phyloP scores from a whole-genome alignment of 2,329 filamentous ascomycete species.

The Dothidotthia symphoricarpi region DNA sequence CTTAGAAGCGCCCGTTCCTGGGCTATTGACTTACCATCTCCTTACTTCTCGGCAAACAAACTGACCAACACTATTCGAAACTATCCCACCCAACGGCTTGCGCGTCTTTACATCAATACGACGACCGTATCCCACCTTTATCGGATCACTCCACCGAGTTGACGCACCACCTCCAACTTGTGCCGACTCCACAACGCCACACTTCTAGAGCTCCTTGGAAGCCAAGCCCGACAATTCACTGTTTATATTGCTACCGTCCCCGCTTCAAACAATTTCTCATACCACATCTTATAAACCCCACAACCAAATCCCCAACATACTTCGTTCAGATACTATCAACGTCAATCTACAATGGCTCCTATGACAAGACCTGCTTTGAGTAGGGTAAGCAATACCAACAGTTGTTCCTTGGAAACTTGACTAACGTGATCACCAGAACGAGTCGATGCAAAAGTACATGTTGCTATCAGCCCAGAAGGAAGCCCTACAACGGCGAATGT shows the following conservation, averaged over 20 bases:
- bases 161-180: slow-evolving; percentile 12
- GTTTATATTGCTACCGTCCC: slow-evolving; percentile 11
- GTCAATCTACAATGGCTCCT: slow-evolving; percentile 13
- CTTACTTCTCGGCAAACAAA: not conserved
- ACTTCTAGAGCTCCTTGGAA: slow-evolving; percentile 10
- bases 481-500: slow-evolving; percentile 41
- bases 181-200: slow-evolving; percentile 8
- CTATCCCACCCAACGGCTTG: slow-evolving; percentile 8
- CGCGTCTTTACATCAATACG: slow-evolving; percentile 10
- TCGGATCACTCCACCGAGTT: slow-evolving; percentile 11
- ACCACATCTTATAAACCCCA: too few relatives aligned
- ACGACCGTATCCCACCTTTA: slow-evolving; percentile 7
- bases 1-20: too few relatives aligned
- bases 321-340: slow-evolving; percentile 6
- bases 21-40: too few relatives aligned
- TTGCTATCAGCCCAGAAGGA: slow-evolving; percentile 44
- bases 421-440: slow-evolving; percentile 22
- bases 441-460: slow-evolving; percentile 43
- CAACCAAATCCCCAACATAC: too few relatives aligned
- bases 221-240: slow-evolving; percentile 15
- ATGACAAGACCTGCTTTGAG: slow-evolving; percentile 21
- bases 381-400: slow-evolving; percentile 17
- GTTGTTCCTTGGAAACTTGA: not conserved
- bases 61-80: slow-evolving; percentile 1
- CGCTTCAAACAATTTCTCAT: too few relatives aligned